A percentile compares a stretch with the other conserved stretches of the same genome.
phyloP scores from a whole-genome alignment of 768 basidiomycete species.

The Tricholoma saponaceum region DNA sequence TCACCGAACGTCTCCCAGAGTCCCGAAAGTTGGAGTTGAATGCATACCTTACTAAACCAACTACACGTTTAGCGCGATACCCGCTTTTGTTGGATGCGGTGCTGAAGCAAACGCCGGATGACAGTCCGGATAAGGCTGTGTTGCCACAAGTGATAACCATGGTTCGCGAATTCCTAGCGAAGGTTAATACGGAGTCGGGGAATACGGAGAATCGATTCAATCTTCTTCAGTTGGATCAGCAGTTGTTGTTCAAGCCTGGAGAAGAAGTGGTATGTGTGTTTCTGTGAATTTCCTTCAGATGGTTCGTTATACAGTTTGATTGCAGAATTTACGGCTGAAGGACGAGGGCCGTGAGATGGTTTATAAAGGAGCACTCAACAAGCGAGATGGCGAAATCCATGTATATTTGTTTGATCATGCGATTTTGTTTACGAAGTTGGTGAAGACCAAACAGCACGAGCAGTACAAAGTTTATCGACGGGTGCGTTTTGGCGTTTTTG shows the following conservation, averaged over 20 bases:
- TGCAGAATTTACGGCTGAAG: conserved; percentile 76
- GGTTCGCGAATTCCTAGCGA: conserved; percentile 76
- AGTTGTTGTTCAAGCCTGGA: conserved; percentile 84
- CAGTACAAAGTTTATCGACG: conserved; percentile 91
- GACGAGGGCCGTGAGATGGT: conserved; percentile 91
- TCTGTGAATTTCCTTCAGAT: neutral
- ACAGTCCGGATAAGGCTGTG: conserved; percentile 77
- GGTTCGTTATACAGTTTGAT: neutral
- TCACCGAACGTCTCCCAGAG: conserved; percentile 88
- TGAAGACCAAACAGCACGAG: conserved; percentile 86
- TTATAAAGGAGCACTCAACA: conserved; percentile 86
- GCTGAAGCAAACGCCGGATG: conserved; percentile 86
- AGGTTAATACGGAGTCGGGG: conserved; percentile 92
- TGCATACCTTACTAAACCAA: conserved; percentile 97
- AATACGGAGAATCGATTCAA: conserved; percentile 97
- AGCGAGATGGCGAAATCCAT: conserved; percentile 86
- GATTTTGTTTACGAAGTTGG: conserved; percentile 81
- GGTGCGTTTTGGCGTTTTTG: conserved; percentile 43
- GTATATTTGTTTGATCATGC: conserved; percentile 98
- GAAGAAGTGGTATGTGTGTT: conserved; percentile 77
- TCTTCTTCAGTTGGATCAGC: conserved; percentile 87
- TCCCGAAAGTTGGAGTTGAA: conserved; percentile 96
- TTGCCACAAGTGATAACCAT: conserved; percentile 75
- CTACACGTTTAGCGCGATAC: conserved; percentile 95
- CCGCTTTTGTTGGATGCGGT: conserved; percentile 91